These are phyloP conservation scores for Chlamydomonas sp. DNA, from an alignment of 139 green algal species.

Conservation along the genomic window DNA sequence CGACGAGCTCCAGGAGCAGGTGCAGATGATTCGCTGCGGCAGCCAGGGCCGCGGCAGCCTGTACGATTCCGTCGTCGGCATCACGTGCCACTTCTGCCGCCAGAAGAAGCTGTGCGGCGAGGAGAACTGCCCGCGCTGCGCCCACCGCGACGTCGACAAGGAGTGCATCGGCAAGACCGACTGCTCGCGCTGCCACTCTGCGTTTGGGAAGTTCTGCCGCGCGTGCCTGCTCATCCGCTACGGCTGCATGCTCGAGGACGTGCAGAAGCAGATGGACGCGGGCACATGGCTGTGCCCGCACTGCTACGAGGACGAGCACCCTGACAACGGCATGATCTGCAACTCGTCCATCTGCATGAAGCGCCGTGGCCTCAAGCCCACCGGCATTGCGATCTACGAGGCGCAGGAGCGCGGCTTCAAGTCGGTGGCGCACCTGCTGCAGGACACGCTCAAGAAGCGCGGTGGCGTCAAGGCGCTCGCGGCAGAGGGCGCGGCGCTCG, in stretches of 20 bases:
- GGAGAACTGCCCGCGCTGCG: constrained; percentile 53
- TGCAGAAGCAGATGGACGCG: constrained; percentile 17
- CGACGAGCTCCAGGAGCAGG: constrained; percentile 21
- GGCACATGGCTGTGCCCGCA: constrained; percentile 65
- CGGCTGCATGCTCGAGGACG: constrained; percentile 44
- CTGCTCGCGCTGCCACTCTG: constrained; percentile 42
- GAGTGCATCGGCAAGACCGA: constrained; percentile 60
- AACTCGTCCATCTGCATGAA: constrained; percentile 75
- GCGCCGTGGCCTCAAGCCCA: constrained; percentile 45
- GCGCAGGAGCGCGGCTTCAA: constrained; percentile 50
- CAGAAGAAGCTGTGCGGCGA: constrained; percentile 75
- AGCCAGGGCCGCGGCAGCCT: constrained; percentile 38
- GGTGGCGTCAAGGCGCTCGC: background rate
- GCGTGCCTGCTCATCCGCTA: constrained; percentile 60
- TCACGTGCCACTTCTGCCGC: constrained; percentile 66
- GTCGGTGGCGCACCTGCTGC: constrained; percentile 56
- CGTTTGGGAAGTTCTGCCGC: constrained; percentile 55
- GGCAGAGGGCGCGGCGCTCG: too few species aligned
- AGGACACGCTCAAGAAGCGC: constrained; percentile 16
- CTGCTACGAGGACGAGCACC: constrained; percentile 67
- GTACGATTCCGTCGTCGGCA: constrained; percentile 44
- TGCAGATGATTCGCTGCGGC: constrained; percentile 36
- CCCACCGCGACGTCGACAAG: constrained; percentile 24
- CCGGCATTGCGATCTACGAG: constrained; percentile 64
- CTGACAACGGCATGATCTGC: constrained; percentile 59